phyloP scores from a whole-genome alignment of 75 land plant genomes.

The Larix kaempferi region DNA sequence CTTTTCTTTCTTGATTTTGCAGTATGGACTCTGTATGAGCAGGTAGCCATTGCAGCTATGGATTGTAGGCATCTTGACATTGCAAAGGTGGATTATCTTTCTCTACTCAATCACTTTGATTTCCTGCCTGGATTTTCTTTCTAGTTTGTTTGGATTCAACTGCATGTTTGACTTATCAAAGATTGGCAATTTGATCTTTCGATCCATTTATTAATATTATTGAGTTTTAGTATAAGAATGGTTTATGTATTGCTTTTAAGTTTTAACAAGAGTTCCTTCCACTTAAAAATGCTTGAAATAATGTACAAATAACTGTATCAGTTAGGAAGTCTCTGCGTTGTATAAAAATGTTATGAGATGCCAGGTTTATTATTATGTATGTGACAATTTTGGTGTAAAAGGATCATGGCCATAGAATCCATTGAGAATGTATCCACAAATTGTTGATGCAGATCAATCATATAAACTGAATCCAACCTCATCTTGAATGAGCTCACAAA shows the following conservation, averaged over 20 bases:
- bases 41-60: slow-evolving; percentile 86
- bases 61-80: slow-evolving; percentile 74
- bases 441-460: no score
- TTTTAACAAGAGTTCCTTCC: neutral
- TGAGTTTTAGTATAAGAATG: neutral
- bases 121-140: neutral
- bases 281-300: neutral
- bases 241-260: neutral
- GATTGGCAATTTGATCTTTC: neutral
- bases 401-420: no score
- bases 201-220: neutral
- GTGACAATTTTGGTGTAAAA: no score
- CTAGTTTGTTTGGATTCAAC: neutral
- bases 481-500: no score
- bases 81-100: slow-evolving; percentile 69
- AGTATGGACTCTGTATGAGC: slow-evolving; percentile 95
- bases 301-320: neutral
- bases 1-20: slow-evolving; percentile 18
- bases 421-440: no score
- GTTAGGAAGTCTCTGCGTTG: neutral
- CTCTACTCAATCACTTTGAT: neutral
- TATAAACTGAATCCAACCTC: no score
- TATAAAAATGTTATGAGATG: neutral
- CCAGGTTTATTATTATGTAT: neutral
- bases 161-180: neutral